A percentile compares a stretch with the other conserved stretches of the same genome.
These are phyloP conservation scores for Volvariella surrecta DNA, from an alignment of 1,284 basidiomycete genomes.

Conservation along the genomic window DNA sequence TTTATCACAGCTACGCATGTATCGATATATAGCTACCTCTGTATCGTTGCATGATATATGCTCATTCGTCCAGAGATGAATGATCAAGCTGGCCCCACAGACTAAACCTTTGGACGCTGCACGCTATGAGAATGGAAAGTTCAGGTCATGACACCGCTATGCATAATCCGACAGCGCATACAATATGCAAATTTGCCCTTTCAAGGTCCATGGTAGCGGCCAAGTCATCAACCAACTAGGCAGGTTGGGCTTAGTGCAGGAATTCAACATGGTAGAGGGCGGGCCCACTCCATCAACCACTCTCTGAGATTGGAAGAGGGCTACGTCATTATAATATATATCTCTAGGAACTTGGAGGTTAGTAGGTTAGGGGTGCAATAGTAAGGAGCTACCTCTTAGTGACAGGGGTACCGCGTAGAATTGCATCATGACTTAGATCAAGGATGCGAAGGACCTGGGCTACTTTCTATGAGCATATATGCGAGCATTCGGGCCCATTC, in stretches of 20 bases:
- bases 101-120: conserved; percentile 85
- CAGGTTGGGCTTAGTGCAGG: neutral
- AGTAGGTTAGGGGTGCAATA: neutral
- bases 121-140: conserved; percentile 40
- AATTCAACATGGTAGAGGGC: neutral
- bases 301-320: conserved; percentile 66
- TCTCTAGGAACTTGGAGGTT: conserved; percentile 46
- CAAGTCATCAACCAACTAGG: conserved; percentile 80
- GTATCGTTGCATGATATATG: conserved; percentile 39
- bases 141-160: conserved; percentile 2
- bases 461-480: conserved; percentile 18
- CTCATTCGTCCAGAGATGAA: conserved; percentile 52
- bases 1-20: neutral
- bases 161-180: conserved; percentile 24
- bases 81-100: conserved; percentile 53
- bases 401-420: conserved; percentile 40
- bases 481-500: conserved; percentile 5
- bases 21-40: conserved; percentile 37
- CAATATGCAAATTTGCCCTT: conserved; percentile 74
- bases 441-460: conserved; percentile 59
- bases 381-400: conserved; percentile 54
- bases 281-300: conserved; percentile 63
- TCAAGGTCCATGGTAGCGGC: conserved; percentile 72
- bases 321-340: conserved; percentile 79
- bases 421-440: conserved; percentile 56